Base-by-base conservation (phyloP, 1,284 basidiomycete species). In the Ustilago curta region DNA sequence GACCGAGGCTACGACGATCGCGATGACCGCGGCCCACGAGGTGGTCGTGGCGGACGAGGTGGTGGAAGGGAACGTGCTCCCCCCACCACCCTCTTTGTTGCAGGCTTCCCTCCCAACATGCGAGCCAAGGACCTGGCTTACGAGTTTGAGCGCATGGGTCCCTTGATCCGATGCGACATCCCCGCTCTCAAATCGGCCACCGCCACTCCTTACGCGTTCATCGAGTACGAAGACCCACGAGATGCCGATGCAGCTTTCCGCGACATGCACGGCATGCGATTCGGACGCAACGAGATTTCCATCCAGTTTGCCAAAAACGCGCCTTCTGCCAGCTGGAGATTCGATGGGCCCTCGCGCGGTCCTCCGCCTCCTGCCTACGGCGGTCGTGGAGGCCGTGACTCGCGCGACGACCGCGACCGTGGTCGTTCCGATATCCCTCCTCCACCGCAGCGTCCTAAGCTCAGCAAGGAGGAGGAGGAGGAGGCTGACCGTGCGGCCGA, bases 301-400 rank as follows among this genome's bases (percentile, higher is more conserved):
- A 74, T 82, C 27, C 79, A 82, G 53, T 82, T 76, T 51, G 80
- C 80, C 44, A 82, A 82, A 64, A 74, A 77, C 50, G 75, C 77
- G 8, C 77, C 77, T 27, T 79, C 77, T 35, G 65, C 75, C 45
- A 73, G 63, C 55, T 79, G 77, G 77, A 69, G 77, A 19, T 77
- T 75, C 51, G 77, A 79, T n/a, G 77, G 76, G 5, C 75, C 75
- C 40, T 73, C 75, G 43, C 63, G 67, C 14, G 74, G 61, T 9
- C 47, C 50, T 45, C 70, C 74, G 9, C 74, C 74, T 16, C 70
- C 70, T 32, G 19, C 67, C 23, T 72, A 61, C 54, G 70, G 66
- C 21, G 70, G 66, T 35, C 63, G 64, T 16, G 70, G 62, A 8
- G 68, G 60, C 14, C 61, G 73, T 31, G 67, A 66, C 40, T 35